A percentile compares a stretch with the other conserved stretches of the same genome.
Evolutionary conservation across 106 monocot species (phyloP).

Genomic region (Xerophyta viscosa): DNA sequence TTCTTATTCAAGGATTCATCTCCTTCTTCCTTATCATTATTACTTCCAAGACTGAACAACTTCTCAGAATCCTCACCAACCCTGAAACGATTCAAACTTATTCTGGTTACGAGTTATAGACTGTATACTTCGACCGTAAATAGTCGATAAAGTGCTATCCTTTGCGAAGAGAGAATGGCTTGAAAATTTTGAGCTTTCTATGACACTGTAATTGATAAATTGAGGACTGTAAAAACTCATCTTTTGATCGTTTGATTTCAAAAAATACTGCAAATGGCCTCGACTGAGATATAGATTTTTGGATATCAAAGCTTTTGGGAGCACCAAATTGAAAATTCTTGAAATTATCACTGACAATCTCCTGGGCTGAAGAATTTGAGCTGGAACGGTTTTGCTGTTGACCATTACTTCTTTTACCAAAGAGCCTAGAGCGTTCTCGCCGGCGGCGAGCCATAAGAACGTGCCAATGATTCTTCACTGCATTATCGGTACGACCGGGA

Average conservation of each 20-base stretch:
- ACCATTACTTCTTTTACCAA: slow-evolving; percentile 12
- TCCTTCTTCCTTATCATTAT: neutral
- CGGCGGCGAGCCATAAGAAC: slow-evolving; percentile 64
- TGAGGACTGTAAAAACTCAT: neutral
- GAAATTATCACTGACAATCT: too few relatives aligned
- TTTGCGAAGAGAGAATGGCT: neutral
- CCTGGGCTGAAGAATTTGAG: neutral
- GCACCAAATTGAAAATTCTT: neutral
- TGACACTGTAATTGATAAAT: neutral
- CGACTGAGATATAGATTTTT: neutral
- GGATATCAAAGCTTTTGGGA: neutral
- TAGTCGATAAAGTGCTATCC: neutral
- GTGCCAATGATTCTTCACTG: slow-evolving; percentile 95
- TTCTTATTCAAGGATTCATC: neutral
- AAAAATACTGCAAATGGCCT: too few relatives aligned
- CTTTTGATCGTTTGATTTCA: too few relatives aligned
- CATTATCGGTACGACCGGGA: slow-evolving; percentile 86
- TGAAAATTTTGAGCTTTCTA: neutral
- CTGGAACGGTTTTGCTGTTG: neutral
- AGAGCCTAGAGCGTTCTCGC: too few relatives aligned
- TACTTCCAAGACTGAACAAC: too few relatives aligned
- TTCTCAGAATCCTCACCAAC: too few relatives aligned
- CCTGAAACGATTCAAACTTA: slow-evolving; percentile 2
- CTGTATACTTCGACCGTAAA: neutral
- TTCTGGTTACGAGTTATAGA: neutral